Evolutionary conservation across 257 asterid genomes (phyloP), one percentile per base, ranked within the genome.

Genomic region (Solanum habrochaites): DNA sequence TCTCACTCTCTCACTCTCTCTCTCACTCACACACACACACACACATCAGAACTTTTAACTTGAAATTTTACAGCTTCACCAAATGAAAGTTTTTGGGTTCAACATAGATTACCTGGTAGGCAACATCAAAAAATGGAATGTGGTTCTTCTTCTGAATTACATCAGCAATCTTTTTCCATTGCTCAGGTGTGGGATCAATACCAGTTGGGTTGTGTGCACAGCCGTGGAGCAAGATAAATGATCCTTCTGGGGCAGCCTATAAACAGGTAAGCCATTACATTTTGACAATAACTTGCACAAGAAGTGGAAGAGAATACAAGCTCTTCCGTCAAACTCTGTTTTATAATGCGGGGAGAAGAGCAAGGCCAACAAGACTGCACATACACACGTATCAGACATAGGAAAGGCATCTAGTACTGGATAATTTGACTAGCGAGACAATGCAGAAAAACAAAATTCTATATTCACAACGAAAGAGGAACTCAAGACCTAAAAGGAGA

Each of bases 181-280:
- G 98, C 83, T 92, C 94, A 80, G 94, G 92, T 74, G 98, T 94
- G 88, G 99, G 99, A 90, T 97, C 99, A 85, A 97, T 97, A 89
- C 99, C 98, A 85, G 99, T 97, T 89, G 99, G 98, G 89, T 97
- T 97, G 94, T 97, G 99, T 1, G 98, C 98, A 90, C 99, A 97
- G 74, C 99, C 98, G 66, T 96, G 99, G 88, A 96, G 98, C 87
- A 96, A 88, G 87, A 96, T 94, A 89, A 96, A 95, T 67, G 99
- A 95, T 90, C 98, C 99, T 83, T 94, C 96, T 71, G 99, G 97
- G 29, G 98, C 99, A 66, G 92, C 98, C 99, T 95, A 93, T 78
- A 88, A 87, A 71, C 69, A 88, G 35, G 82, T 88, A 56, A 64
- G 74, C 52, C 74, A 83, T 27, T 45, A 78, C n/a, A 78, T 18